Conservation (phyloP, 2,329 filamentous ascomycete species). For the Colletotrichum paranaense region DNA sequence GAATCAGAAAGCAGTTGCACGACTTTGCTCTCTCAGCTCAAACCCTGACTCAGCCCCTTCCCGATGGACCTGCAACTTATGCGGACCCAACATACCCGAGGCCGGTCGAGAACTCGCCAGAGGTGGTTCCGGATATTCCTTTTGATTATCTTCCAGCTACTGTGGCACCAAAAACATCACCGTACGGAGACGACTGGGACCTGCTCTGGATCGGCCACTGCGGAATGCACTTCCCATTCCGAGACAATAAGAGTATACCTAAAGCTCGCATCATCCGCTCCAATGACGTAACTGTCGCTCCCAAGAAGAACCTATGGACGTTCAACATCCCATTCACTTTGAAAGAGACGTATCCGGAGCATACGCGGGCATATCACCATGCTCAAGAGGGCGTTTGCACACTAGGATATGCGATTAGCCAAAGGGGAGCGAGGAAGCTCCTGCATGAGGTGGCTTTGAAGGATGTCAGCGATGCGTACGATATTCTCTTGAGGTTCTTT, state of each 20-base stretch:
- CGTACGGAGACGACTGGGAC: slow-evolving; percentile 65
- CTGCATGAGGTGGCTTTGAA: slow-evolving; percentile 56
- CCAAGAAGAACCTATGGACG: slow-evolving; percentile 45
- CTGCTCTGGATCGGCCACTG: slow-evolving; percentile 64
- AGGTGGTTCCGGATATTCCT: slow-evolving; percentile 33
- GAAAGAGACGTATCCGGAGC: slow-evolving; percentile 48
- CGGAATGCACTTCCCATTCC: slow-evolving; percentile 47
- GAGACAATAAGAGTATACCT: slow-evolving; percentile 37
- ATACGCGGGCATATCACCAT: slow-evolving; percentile 58
- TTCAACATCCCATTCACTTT: slow-evolving; percentile 49
- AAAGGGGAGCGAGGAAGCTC: slow-evolving; percentile 54
- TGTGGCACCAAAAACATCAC: slow-evolving; percentile 43
- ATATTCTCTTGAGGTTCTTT: slow-evolving; percentile 58
- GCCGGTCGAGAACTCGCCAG: slow-evolving; percentile 17
- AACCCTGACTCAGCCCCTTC: slow-evolving; percentile 47
- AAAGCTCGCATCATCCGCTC: slow-evolving; percentile 45
- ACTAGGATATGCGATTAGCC: slow-evolving; percentile 57
- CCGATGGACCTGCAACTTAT: slow-evolving; percentile 28
- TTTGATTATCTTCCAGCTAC: slow-evolving; percentile 39
- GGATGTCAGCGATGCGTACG: slow-evolving; percentile 51
- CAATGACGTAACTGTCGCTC: slow-evolving; percentile 50
- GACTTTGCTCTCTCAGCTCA: slow-evolving; percentile 50
- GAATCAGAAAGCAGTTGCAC: slow-evolving; percentile 59
- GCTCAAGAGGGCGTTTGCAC: slow-evolving; percentile 53
- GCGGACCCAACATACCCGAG: slow-evolving; percentile 41